Conservation (phyloP, 352 stramenopile genomes). For the Phytophthora quininea region DNA sequence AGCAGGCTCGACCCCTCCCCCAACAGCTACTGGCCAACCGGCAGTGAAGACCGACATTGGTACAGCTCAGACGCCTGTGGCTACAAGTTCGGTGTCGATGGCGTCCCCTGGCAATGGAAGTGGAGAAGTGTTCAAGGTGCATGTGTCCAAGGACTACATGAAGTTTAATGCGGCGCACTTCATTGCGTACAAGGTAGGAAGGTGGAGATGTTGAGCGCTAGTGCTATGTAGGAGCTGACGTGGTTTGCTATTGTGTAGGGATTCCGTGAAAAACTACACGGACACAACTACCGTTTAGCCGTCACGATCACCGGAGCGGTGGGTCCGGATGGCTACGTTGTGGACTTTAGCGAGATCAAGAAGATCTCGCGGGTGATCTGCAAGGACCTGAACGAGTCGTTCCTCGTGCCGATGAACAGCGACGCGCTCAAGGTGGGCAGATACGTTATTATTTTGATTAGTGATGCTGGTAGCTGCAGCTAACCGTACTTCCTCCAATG, state of each 20-base stretch:
- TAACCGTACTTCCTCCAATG: neutral
- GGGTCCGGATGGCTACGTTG: conserved; percentile 94
- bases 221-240: too few species aligned
- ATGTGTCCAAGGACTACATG: conserved; percentile 92
- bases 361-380: conserved; percentile 94
- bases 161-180: conserved; percentile 92
- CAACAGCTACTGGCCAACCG: conserved; percentile 3
- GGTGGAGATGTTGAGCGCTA: too few species aligned
- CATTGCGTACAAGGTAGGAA: conserved; percentile 85
- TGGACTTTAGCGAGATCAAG: conserved; percentile 99
- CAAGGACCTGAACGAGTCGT: conserved; percentile 97
- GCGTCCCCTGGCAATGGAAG: conserved; percentile 31
- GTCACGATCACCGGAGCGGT: conserved; percentile 90
- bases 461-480: neutral
- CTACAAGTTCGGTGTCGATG: conserved; percentile 8
- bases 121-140: conserved; percentile 83
- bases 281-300: conserved; percentile 97
- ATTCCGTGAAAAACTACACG: conserved; percentile 97
- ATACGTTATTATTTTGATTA: neutral
- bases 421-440: conserved; percentile 86
- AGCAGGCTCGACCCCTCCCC: conserved; percentile 3
- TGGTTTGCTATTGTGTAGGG: conserved; percentile 40
- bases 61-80: neutral
- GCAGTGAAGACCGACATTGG: neutral
- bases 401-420: conserved; percentile 96